Conservation (phyloP, 2,329 filamentous ascomycete species). For the Colletotrichum sp. region DNA sequence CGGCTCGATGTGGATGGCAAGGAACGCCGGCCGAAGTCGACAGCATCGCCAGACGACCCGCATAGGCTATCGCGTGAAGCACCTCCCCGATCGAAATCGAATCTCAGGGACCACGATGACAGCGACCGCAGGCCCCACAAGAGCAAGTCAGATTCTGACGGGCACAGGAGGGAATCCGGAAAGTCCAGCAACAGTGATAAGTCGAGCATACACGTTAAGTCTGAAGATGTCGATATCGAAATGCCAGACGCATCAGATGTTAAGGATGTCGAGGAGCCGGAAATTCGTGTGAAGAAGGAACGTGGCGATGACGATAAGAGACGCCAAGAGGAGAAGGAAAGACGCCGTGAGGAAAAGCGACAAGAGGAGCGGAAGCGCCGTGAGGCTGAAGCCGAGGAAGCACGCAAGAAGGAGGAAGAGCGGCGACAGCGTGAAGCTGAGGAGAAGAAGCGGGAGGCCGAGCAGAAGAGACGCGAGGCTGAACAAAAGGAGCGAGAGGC, state of each 20-base stretch:
- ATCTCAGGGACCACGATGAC: constrained; percentile 48
- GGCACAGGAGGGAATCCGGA: constrained; percentile 45
- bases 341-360: constrained; percentile 20
- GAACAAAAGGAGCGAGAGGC: constrained; percentile 40
- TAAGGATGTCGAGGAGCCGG: constrained; percentile 30
- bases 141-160: constrained; percentile 38
- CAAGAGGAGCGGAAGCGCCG: constrained; percentile 28
- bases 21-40: constrained; percentile 52
- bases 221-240: constrained; percentile 60
- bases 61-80: constrained; percentile 23
- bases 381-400: constrained; percentile 36
- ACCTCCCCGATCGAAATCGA: constrained; percentile 30
- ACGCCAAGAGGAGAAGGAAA: constrained; percentile 30
- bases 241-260: constrained; percentile 54
- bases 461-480: constrained; percentile 24
- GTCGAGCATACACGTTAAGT: constrained; percentile 59
- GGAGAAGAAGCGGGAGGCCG: constrained; percentile 19
- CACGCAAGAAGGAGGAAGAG: constrained; percentile 33
- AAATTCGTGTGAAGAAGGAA: constrained; percentile 36
- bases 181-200: constrained; percentile 50
- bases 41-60: constrained; percentile 50
- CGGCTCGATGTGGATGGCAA: constrained; percentile 60
- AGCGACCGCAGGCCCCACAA: constrained; percentile 32
- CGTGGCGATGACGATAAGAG: constrained; percentile 41
- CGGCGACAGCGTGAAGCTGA: constrained; percentile 19